Percentiles rank a stretch among this genome's conserved stretches.
Evolutionary conservation across 164 flowering plant genomes (phyloP).

Genomic region (Aristolochia contorta): DNA sequence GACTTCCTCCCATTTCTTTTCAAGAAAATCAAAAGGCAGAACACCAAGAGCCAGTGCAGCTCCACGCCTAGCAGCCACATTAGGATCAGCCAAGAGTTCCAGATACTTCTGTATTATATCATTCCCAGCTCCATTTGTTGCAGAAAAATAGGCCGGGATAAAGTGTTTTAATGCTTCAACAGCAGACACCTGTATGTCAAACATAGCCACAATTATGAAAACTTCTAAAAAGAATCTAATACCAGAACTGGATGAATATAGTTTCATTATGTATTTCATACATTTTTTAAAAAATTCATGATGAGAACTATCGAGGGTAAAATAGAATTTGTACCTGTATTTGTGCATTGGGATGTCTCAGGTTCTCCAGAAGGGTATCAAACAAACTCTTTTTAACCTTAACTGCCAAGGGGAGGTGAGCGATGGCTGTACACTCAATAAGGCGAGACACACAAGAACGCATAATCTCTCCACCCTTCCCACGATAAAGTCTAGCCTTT

Average conservation of each 20-base stretch:
- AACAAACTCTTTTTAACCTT: slow-evolving; percentile 58
- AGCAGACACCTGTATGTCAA: slow-evolving; percentile 54
- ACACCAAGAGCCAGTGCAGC: slow-evolving; percentile 83
- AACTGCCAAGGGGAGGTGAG: slow-evolving; percentile 40
- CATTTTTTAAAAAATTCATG: too few relatives aligned
- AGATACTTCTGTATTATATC: slow-evolving; percentile 48
- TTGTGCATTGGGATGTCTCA: slow-evolving; percentile 90
- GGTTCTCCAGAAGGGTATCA: slow-evolving; percentile 72
- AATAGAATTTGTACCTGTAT: slow-evolving; percentile 51
- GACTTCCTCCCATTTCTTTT: slow-evolving; percentile 53
- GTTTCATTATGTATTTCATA: too few relatives aligned
- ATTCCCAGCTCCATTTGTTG: slow-evolving; percentile 17
- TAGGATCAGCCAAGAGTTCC: slow-evolving; percentile 62
- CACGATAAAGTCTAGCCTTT: slow-evolving; percentile 96
- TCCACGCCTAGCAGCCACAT: slow-evolving; percentile 87
- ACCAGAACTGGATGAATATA: too few relatives aligned
- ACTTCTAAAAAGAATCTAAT: too few relatives aligned
- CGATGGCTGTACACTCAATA: slow-evolving; percentile 59
- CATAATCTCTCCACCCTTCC: slow-evolving; percentile 99
- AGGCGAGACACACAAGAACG: slow-evolving; percentile 87
- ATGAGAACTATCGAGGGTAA: too few relatives aligned
- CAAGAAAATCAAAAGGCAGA: slow-evolving; percentile 59
- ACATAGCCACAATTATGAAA: background rate
- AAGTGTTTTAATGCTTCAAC: slow-evolving; percentile 70
- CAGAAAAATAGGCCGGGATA: slow-evolving; percentile 40